Base-by-base conservation (phyloP, 1,139 yeast species). In the Citeromyces hawaiiensis region DNA sequence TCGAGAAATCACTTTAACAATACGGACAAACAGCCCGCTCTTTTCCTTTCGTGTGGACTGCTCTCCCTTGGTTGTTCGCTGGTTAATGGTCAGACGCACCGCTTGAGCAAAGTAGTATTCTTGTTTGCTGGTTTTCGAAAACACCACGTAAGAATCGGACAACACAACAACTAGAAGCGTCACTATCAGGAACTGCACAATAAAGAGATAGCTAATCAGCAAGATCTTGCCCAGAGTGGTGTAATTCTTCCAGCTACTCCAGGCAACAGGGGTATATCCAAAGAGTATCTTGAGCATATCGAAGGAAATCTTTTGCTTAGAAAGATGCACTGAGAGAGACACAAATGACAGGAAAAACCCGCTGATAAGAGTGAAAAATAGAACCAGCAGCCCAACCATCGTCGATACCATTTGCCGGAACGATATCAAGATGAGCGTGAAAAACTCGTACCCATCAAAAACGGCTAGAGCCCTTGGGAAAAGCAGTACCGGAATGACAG, bases 201-300 rank as follows among this genome's bases (percentile, higher is more conserved):
- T 29, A 9, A 29, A 29, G 9, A 29, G 32, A 29, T 29, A 29
- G 15, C 32, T 29, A 5, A 29, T 29, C 32, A 29, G 32, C 10
- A 29, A 10, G 13, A 29, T 14, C 9, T 29, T 29, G 6, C 32
- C 32, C 15, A 29, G 13, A 4, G 32, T 29, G 32, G 32, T 29
- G 32, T 29, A 29, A 10, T 29, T 29, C 9, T n/a, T 29, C 32
- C 32, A 29, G 32, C 32, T 29, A 29, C 15, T 14, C 32, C 32
- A 29, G 13, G 32, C 32, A n/a, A 29, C 32, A n/a, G 32, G 32
- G 6, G 32, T 29, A 10, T 29, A 29, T 5, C 32, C 32, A 9
- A 29, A 29, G 4, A 29, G 32, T 29, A 29, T 29, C 15, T 29
- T 29, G 32, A 29, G 32, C 32, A 29, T 29, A 29, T 29, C 32